A percentile compares a stretch with the other conserved stretches of the same genome.
phyloP scores from a whole-genome alignment of 2,329 filamentous ascomycete genomes.

The Phaeosphaeriaceae sp. region DNA sequence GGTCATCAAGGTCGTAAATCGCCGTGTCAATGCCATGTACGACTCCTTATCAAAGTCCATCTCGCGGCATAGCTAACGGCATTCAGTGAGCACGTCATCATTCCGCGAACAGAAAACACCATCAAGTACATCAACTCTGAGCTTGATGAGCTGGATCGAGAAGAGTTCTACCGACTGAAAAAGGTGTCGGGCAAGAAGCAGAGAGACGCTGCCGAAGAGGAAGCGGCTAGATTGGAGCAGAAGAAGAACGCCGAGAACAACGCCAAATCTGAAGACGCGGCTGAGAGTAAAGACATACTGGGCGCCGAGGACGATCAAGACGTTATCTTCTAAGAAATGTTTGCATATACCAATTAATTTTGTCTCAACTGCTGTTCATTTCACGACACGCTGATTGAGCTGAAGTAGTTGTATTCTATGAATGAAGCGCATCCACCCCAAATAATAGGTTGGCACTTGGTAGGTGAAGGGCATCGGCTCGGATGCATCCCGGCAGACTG shows the following conservation, averaged over 20 bases:
- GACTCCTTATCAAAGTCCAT: constrained; percentile 31
- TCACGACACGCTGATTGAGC: not conserved
- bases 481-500: not conserved
- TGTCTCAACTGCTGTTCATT: not conserved
- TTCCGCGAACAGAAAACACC: constrained; percentile 97
- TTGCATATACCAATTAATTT: not conserved
- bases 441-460: not conserved
- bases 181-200: constrained; percentile 82
- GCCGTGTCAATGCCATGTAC: constrained; percentile 95
- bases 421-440: not conserved
- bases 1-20: constrained; percentile 98
- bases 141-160: constrained; percentile 93
- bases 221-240: constrained; percentile 46
- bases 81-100: constrained; percentile 85
- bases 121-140: constrained; percentile 99
- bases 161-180: constrained; percentile 97
- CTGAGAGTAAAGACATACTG: constrained; percentile 69
- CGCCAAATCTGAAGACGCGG: constrained; percentile 35
- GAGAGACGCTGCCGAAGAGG: constrained; percentile 53
- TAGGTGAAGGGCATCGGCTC: not conserved
- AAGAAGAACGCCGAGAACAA: constrained; percentile 35
- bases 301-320: constrained; percentile 81
- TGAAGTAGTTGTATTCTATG: not conserved
- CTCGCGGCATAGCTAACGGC: constrained; percentile 20
- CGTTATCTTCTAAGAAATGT: constrained; percentile 73